A percentile compares a stretch with the other conserved stretches of the same genome.
phyloP scores from a whole-genome alignment of 129 eudicot species.

The Tagetes patula region DNA sequence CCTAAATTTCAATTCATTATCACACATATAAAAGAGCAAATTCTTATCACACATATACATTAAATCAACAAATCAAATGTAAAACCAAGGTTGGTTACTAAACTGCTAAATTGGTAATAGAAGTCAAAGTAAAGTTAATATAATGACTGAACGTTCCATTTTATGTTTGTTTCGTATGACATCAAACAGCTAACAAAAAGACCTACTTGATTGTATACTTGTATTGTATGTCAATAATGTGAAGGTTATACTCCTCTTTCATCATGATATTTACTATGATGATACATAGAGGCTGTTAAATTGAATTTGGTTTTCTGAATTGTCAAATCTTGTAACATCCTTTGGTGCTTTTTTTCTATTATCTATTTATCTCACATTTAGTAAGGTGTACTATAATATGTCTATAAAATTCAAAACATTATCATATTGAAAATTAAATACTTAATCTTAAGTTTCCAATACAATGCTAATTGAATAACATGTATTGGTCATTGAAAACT shows the following conservation, averaged over 20 bases:
- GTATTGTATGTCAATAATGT: neutral
- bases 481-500: too few relatives aligned
- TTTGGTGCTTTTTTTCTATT: neutral
- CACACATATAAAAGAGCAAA: too few relatives aligned
- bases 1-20: too few relatives aligned
- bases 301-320: neutral
- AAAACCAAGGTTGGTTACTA: neutral
- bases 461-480: too few relatives aligned
- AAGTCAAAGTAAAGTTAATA: neutral
- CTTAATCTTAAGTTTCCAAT: too few relatives aligned
- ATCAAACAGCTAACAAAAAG: neutral
- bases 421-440: too few relatives aligned
- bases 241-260: neutral
- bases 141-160: neutral
- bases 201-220: neutral
- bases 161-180: neutral
- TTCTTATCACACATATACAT: too few relatives aligned
- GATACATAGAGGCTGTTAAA: neutral
- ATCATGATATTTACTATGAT: neutral
- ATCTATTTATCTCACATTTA: neutral
- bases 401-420: neutral
- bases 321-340: neutral
- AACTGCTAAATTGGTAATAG: neutral
- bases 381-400: neutral
- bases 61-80: neutral